Evolutionary conservation across 257 asterid species (phyloP), one percentile per base, ranked within the genome.

Genomic region (Scutellaria baicalensis): DNA sequence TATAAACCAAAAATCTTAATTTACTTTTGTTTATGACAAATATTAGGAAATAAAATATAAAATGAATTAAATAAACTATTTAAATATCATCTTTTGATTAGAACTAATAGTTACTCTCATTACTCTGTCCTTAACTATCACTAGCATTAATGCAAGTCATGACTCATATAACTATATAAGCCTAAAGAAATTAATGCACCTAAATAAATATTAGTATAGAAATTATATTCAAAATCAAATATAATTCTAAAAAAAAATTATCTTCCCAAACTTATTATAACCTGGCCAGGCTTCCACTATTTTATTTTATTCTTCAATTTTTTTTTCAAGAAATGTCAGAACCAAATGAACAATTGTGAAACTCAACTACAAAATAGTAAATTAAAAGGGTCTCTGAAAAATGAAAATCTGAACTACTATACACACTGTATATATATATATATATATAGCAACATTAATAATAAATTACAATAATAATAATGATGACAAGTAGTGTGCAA

Each of bases 191-290:
- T 61, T n/a, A 69, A 62, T 69, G 56, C 50, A 44, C 44, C 33
- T 18, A 10, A 40, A 27, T 27, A 27, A 27, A 27, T 27, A 27
- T 27, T 27, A 27, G n/a, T n/a, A n/a, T n/a, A n/a, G n/a, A 27
- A 27, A 27, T 27, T 27, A 4, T 1, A 2, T 27, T 27, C 33
- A 4, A 27, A 27, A 27, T 5, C 33, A 27, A 27, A 23, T 23
- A 23, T 1, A 23, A 23, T 23, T 23, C 31, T 3, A 1, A 1
- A 23, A 23, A 73, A 8, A 69, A 73, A 66, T 81, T 78, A 47
- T 76, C 70, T 73, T 81, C 78, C 84, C 67, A 55, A 65, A 74
- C 55, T 27, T 60, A 21, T 50, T n/a, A 49, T 68, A n/a, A n/a
- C n/a, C n/a, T n/a, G n/a, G n/a, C n/a, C 71, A 60, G 61, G 61